Conservation (phyloP, 1,284 basidiomycete genomes). For the Heliocybe sulcata region DNA sequence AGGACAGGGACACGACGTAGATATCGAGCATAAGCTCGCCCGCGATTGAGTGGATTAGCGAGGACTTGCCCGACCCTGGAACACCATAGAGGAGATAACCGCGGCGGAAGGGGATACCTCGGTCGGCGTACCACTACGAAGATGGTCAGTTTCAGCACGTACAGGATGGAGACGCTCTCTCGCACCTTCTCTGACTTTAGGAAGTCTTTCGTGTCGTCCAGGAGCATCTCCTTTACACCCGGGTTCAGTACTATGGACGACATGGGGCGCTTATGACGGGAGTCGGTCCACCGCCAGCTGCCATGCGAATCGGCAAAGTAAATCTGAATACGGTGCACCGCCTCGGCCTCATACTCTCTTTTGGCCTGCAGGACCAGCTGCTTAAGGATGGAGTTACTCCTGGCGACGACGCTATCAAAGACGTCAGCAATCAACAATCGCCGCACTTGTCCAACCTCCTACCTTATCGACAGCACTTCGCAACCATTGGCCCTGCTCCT, state of each 20-base stretch:
- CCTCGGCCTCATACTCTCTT: constrained; percentile 76
- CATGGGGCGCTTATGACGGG: constrained; percentile 74
- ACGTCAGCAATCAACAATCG: constrained; percentile 2
- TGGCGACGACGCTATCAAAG: constrained; percentile 58
- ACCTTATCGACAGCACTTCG: constrained; percentile 72
- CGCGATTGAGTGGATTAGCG: constrained; percentile 78
- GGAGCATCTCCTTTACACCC: constrained; percentile 79
- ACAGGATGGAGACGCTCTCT: background rate
- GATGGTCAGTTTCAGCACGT: constrained; percentile 2
- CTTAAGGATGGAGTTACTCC: constrained; percentile 73
- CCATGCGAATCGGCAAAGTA: constrained; percentile 84
- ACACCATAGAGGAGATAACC: constrained; percentile 81
- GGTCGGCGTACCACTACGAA: constrained; percentile 39
- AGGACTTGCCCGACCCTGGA: constrained; percentile 76
- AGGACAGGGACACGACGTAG: constrained; percentile 69
- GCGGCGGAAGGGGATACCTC: constrained; percentile 73
- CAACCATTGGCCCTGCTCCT: constrained; percentile 54
- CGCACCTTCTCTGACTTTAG: constrained; percentile 69
- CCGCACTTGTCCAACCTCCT: constrained; percentile 7
- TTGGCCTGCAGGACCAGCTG: constrained; percentile 84
- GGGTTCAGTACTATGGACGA: constrained; percentile 74
- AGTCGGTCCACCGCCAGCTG: constrained; percentile 78
- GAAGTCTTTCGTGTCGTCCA: constrained; percentile 76
- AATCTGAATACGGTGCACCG: constrained; percentile 76
- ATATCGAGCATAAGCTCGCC: constrained; percentile 77